These are phyloP conservation scores for Solanum clarkiae DNA, from an alignment of 257 asterid species.

Conservation along the genomic window DNA sequence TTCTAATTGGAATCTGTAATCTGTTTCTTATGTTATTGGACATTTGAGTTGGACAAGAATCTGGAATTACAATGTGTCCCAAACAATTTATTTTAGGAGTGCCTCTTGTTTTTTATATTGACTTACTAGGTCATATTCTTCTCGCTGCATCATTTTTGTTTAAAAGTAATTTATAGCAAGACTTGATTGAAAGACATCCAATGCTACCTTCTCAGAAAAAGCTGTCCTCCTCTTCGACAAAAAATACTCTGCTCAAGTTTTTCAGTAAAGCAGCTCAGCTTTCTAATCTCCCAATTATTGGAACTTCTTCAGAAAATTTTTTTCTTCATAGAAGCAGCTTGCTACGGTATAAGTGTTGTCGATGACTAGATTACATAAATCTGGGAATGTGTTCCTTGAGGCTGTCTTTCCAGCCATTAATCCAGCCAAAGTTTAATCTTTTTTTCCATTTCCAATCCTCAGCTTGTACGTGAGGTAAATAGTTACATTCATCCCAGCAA, in stretches of 20 bases:
- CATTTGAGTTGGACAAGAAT: background rate
- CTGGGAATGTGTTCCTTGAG: background rate
- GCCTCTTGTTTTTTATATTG: background rate
- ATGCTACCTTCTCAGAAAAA: background rate
- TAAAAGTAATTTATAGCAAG: background rate
- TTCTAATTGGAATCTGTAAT: background rate
- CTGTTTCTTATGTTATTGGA: background rate
- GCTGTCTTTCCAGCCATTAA: background rate
- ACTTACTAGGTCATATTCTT: background rate
- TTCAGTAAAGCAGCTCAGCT: background rate
- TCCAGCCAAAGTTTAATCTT: background rate
- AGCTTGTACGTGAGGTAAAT: background rate
- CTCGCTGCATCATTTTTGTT: background rate
- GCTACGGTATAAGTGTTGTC: background rate
- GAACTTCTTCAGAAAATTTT: background rate
- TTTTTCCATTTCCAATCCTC: background rate
- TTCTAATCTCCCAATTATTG: background rate
- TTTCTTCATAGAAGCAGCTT: background rate
- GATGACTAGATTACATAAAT: background rate
- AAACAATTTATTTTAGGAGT: background rate
- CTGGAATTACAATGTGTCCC: background rate
- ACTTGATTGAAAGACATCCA: background rate
- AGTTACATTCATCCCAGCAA: background rate
- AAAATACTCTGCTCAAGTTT: background rate
- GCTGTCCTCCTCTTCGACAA: background rate